Conservation (phyloP, 495 filamentous ascomycete genomes). For the Emericellopsis terricola region DNA sequence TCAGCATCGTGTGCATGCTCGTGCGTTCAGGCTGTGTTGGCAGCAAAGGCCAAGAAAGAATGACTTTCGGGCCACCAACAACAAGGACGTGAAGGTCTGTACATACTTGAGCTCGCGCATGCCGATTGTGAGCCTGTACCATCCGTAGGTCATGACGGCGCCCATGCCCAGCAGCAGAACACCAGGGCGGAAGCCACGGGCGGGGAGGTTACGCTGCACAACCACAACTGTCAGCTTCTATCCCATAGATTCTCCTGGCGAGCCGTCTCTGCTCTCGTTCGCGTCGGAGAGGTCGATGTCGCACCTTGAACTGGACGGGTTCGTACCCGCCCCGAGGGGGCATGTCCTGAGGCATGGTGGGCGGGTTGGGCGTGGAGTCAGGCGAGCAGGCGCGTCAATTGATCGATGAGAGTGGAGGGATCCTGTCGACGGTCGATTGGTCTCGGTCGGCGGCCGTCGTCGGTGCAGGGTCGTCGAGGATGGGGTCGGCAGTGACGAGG, state of each 20-base stretch:
- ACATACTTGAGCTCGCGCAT: slow-evolving; percentile 77
- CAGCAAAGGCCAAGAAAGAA: not conserved
- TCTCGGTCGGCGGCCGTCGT: no score
- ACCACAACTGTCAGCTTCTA: slow-evolving; percentile 4
- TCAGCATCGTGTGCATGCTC: not conserved
- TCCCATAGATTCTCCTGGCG: not conserved
- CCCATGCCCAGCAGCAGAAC: slow-evolving; percentile 58
- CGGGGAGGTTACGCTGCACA: slow-evolving; percentile 72
- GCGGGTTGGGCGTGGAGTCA: slow-evolving; percentile 6
- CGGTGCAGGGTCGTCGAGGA: no score
- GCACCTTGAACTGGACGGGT: slow-evolving; percentile 88
- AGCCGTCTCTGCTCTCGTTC: no score
- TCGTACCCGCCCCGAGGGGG: slow-evolving; percentile 87
- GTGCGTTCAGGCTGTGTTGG: not conserved
- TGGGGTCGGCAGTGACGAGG: no score
- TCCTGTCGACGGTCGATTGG: no score
- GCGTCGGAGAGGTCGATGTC: slow-evolving; percentile 6
- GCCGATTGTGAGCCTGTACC: slow-evolving; percentile 62
- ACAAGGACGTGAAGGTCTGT: not conserved
- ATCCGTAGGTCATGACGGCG: slow-evolving; percentile 68
- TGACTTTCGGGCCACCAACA: no score
- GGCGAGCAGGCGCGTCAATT: no score
- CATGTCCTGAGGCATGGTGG: slow-evolving; percentile 69
- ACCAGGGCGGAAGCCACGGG: slow-evolving; percentile 71
- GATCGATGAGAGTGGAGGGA: no score